Percentiles rank a stretch among this genome's conserved stretches.
Conservation (phyloP, 208 protist species). For the Crithidia sp. region DNA sequence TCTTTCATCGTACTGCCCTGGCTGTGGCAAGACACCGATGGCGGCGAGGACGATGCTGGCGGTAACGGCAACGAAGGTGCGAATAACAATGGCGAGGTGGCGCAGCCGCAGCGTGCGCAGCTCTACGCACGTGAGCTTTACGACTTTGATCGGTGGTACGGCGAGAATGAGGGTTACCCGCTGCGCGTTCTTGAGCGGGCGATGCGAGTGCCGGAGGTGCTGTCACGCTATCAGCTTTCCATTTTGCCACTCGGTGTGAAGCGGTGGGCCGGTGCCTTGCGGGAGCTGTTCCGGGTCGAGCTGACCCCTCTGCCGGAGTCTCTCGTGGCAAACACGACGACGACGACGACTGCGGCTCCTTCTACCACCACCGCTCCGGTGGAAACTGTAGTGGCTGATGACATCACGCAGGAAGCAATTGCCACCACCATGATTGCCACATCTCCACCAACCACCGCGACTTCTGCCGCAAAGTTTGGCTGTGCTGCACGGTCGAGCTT, state of each 20-base stretch:
- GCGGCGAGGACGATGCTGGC: no score
- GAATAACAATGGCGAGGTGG: not conserved
- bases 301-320: not conserved
- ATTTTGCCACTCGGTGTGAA: conserved; percentile 8
- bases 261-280: conserved; percentile 12
- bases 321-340: not conserved
- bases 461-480: conserved; percentile 10
- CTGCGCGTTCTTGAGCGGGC: conserved; percentile 20
- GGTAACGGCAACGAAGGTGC: not conserved
- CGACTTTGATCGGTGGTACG: conserved; percentile 28
- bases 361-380: not conserved
- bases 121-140: conserved; percentile 9
- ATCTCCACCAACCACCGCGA: not conserved
- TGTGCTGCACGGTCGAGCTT: conserved; percentile 6
- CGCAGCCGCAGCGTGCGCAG: not conserved
- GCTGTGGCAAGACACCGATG: not conserved
- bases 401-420: no score
- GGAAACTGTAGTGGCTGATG: no score
- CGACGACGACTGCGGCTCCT: not conserved
- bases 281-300: conserved; percentile 26
- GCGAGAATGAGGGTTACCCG: not conserved
- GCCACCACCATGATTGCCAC: not conserved
- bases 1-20: conserved; percentile 21
- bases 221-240: not conserved
- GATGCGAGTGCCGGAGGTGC: conserved; percentile 6